Evolutionary conservation across 768 basidiomycete species (phyloP).

Genomic region (Serpula lacrymans): DNA sequence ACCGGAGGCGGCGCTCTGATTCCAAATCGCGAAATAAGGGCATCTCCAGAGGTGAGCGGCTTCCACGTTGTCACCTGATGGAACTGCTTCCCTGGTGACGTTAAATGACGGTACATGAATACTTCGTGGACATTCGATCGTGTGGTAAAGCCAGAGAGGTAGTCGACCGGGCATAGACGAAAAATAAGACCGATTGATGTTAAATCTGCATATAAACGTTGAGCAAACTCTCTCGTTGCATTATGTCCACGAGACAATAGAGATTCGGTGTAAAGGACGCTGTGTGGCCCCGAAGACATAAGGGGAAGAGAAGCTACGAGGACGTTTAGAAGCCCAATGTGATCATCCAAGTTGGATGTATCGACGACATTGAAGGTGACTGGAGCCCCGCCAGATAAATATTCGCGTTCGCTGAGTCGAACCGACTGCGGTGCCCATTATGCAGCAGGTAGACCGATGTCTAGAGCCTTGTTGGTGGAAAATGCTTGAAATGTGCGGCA

Average conservation of each 20-base stretch:
- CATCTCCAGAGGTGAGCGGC: conserved; percentile 18
- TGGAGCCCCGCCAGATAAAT: conserved; percentile 7
- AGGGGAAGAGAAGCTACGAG: conserved; percentile 11
- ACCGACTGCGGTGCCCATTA: conserved; percentile 8
- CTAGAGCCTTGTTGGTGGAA: too few relatives aligned
- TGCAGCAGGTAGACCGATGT: conserved; percentile 7
- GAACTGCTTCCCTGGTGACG: conserved; percentile 1
- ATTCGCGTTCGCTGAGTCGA: conserved; percentile 7
- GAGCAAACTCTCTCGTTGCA: conserved; percentile 16
- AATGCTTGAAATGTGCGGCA: conserved; percentile 8
- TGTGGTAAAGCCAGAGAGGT: too few relatives aligned
- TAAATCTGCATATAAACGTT: conserved; percentile 16
- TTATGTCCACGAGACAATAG: conserved; percentile 15
- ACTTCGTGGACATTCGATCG: conserved; percentile 21
- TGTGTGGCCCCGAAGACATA: too few relatives aligned
- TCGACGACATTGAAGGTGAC: conserved; percentile 18
- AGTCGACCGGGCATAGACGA: conserved; percentile 14
- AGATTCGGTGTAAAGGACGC: conserved; percentile 19
- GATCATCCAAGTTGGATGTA: conserved; percentile 19
- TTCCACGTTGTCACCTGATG: conserved; percentile 15
- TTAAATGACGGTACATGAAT: too few relatives aligned
- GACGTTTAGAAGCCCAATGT: conserved; percentile 17
- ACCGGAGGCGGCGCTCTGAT: conserved; percentile 9
- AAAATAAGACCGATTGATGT: conserved; percentile 17
- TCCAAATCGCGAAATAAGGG: conserved; percentile 22